phyloP scores from a whole-genome alignment of 2,329 filamentous ascomycete genomes.

The Pseudovirgaria hyperparasitica region DNA sequence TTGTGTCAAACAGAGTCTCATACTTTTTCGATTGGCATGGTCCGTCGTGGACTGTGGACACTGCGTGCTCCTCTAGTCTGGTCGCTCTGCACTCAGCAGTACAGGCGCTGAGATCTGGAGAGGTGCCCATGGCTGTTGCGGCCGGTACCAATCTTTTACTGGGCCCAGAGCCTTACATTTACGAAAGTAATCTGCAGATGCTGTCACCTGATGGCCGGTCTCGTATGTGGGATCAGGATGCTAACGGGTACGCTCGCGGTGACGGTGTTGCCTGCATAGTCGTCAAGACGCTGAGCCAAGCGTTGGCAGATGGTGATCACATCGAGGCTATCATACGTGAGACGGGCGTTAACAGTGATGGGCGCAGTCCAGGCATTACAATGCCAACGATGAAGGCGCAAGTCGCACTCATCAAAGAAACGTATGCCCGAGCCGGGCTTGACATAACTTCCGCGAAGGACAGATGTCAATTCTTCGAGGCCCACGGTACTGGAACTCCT shows the following conservation, averaged over 20 bases:
- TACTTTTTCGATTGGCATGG: conserved; percentile 25
- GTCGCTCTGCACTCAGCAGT: conserved; percentile 14
- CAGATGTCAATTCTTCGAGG: conserved; percentile 22
- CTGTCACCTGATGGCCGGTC: conserved; percentile 15
- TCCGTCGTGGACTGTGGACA: conserved; percentile 25
- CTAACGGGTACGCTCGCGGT: conserved; percentile 38
- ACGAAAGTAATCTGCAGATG: conserved; percentile 16
- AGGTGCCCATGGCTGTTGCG: conserved; percentile 8
- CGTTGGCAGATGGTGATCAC: conserved; percentile 33
- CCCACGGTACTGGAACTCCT: conserved; percentile 28
- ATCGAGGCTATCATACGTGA: conserved; percentile 28
- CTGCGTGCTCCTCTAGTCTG: conserved; percentile 23
- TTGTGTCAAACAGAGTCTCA: conserved; percentile 24
- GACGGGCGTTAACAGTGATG: conserved; percentile 26
- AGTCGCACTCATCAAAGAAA: conserved; percentile 19
- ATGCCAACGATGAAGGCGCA: conserved; percentile 25
- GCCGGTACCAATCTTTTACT: conserved; percentile 13
- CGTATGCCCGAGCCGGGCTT: conserved; percentile 23
- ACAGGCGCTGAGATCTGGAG: conserved; percentile 5
- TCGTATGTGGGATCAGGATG: conserved; percentile 23
- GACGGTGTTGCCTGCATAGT: conserved; percentile 40
- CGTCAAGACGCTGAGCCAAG: conserved; percentile 37
- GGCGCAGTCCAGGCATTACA: conserved; percentile 26
- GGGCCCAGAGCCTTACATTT: conserved; percentile 11
- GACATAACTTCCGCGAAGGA: conserved; percentile 8